phyloP scores from a whole-genome alignment of 371 early-diverging fungal species.

The Mucor saturninus region DNA sequence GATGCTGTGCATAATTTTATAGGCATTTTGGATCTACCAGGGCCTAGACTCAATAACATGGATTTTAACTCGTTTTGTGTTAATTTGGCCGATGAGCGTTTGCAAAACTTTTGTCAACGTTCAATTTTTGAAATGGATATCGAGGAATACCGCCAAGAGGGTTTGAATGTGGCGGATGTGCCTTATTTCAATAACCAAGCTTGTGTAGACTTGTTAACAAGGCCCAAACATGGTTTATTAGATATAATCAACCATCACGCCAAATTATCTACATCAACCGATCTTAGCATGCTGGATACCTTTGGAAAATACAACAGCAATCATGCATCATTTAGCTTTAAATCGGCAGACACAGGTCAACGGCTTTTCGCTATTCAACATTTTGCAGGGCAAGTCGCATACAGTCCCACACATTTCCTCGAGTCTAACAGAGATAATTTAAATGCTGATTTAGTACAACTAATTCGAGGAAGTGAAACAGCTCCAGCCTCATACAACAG shows the following conservation, averaged over 20 bases:
- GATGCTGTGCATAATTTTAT: conserved; percentile 70
- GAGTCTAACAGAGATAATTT: conserved; percentile 74
- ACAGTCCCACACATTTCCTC: conserved; percentile 76
- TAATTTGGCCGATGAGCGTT: conserved; percentile 87
- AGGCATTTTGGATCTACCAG: conserved; percentile 73
- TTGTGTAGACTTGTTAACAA: conserved; percentile 58
- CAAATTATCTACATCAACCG: conserved; percentile 43
- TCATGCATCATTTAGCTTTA: conserved; percentile 54
- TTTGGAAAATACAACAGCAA: conserved; percentile 46
- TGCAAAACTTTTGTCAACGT: conserved; percentile 71
- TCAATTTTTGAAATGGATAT: conserved; percentile 68
- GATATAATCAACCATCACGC: conserved; percentile 61
- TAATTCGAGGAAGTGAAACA: conserved; percentile 53
- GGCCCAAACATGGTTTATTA: conserved; percentile 57
- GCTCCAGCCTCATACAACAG: conserved; percentile 59
- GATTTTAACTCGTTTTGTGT: conserved; percentile 59
- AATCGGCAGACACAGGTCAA: conserved; percentile 29
- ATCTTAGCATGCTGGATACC: conserved; percentile 42
- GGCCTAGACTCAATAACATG: conserved; percentile 23
- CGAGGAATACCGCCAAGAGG: conserved; percentile 60
- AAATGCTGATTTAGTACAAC: conserved; percentile 79
- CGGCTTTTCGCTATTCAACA: conserved; percentile 77
- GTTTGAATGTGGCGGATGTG: conserved; percentile 53
- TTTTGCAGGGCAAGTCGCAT: conserved; percentile 77
- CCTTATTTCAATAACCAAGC: conserved; percentile 58